Evolutionary conservation across 495 filamentous ascomycete genomes (phyloP).

Genomic region (Cenococcum geophilum): DNA sequence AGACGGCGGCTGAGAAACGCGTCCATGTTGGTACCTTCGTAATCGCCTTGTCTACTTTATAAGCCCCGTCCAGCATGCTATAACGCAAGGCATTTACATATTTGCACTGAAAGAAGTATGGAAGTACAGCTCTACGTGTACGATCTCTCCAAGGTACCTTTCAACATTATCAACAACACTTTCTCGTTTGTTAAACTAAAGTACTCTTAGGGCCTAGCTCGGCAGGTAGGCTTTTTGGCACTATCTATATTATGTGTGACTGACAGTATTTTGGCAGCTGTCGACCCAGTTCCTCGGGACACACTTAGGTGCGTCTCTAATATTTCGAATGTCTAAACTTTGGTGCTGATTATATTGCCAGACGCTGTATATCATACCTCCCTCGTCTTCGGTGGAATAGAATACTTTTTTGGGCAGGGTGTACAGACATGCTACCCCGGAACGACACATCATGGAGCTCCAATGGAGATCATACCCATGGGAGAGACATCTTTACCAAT

Average conservation of each 20-base stretch:
- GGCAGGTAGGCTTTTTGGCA: constrained; percentile 15
- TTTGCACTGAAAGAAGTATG: constrained; percentile 45
- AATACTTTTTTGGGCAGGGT: constrained; percentile 69
- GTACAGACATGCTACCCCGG: constrained; percentile 77
- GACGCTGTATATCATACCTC: constrained; percentile 92
- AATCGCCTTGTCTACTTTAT: no score
- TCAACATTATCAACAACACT: constrained; percentile 1
- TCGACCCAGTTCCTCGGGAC: constrained; percentile 37
- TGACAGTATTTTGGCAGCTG: constrained; percentile 2
- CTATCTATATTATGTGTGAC: background rate
- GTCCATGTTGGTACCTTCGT: no score
- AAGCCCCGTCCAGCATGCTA: no score
- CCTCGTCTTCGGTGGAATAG: constrained; percentile 70
- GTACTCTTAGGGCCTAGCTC: constrained; percentile 7
- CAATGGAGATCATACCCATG: constrained; percentile 68
- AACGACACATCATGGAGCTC: constrained; percentile 74
- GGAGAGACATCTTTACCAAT: constrained; percentile 72
- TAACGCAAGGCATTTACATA: no score
- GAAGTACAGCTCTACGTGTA: constrained; percentile 90
- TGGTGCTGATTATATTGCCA: constrained; percentile 28
- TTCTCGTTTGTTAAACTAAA: constrained; percentile 5
- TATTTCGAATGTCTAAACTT: constrained; percentile 2
- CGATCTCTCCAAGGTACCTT: constrained; percentile 70
- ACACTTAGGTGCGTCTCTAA: constrained; percentile 28
- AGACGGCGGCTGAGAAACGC: no score